Percentiles rank a stretch among this genome's conserved stretches.
Evolutionary conservation across 345 rosid species (phyloP).

Genomic region (Sonneratia alba): DNA sequence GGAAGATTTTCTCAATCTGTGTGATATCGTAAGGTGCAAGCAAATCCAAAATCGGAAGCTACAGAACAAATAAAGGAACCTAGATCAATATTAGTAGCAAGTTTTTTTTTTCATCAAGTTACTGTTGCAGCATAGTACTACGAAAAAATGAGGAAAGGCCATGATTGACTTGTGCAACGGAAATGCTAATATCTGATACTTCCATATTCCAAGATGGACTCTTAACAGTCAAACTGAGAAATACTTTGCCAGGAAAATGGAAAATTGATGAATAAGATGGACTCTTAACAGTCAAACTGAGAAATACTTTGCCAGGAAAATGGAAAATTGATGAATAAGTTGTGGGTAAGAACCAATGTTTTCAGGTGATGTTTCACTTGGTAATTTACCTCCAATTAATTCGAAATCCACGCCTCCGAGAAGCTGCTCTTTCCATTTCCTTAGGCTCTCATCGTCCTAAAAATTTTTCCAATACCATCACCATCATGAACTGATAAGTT

Average conservation of each 20-base stretch:
- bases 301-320: background rate
- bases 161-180: background rate
- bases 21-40: background rate
- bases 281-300: background rate
- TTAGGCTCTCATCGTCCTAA: slow-evolving; percentile 39
- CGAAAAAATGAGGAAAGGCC: background rate
- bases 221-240: background rate
- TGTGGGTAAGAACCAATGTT: background rate
- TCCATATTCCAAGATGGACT: background rate
- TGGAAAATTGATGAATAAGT: background rate
- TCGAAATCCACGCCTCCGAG: slow-evolving; percentile 3
- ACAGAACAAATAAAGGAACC: background rate
- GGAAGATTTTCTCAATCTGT: background rate
- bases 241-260: background rate
- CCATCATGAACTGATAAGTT: background rate
- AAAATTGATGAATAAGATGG: background rate
- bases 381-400: slow-evolving; percentile 3
- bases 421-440: slow-evolving; percentile 7
- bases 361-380: background rate
- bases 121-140: background rate
- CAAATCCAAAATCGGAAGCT: background rate
- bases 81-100: background rate
- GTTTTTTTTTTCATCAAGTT: background rate
- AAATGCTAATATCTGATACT: background rate
- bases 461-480: slow-evolving; percentile 10